Evolutionary conservation across 2,329 filamentous ascomycete species (phyloP), one percentile per base, ranked within the genome.

Genomic region (Ophiostoma novo-ulmi): DNA sequence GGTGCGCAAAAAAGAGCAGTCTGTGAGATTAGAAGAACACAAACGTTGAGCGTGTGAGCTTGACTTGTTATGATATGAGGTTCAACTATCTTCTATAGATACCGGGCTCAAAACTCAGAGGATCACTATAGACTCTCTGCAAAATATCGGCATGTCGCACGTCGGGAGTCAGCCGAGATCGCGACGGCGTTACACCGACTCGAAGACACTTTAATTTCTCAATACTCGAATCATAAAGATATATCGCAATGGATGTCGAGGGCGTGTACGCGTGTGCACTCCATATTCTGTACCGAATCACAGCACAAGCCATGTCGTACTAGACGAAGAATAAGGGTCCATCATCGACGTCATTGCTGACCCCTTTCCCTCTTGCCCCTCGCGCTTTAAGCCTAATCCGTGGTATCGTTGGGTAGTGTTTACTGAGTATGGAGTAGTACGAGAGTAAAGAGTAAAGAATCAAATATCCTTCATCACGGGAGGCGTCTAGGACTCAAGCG

Each of bases 341-440:
- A 65, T 65, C 35, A 39, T 20, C 63, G 63, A 65, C 63, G 63
- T 65, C 63, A 65, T 65, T 38, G 63, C 63, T 39, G 63, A 38
- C 31, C 31, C 35, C 61, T 38, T 64, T 64, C n/a, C 61, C 35
- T 14, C 35, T 38, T 64, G 35, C 36, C 63, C 63, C 63, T 39
- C 63, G 13, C 61, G n/a, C 22, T 26, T 58, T 55, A 13, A 26
- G 22, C 58, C 58, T 63, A 63, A 63, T 63, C 35, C 17, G 44
- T 48, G 44, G 2, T 17, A 39, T 39, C 0, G 38, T 39, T 39
- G 10, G 13, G 38, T 31, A 10, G 39, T 41, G 6, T 41, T 13
- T 20, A 48, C 41, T 20, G 41, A 22, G 6, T 3, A 48, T 17
- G n/a, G n/a, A 48, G 44, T 7, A 48, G 17, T 14, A 17, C 17